A percentile compares a stretch with the other conserved stretches of the same genome.
phyloP scores from a whole-genome alignment of 768 basidiomycete genomes.

The Candolleomyces eurysporus region DNA sequence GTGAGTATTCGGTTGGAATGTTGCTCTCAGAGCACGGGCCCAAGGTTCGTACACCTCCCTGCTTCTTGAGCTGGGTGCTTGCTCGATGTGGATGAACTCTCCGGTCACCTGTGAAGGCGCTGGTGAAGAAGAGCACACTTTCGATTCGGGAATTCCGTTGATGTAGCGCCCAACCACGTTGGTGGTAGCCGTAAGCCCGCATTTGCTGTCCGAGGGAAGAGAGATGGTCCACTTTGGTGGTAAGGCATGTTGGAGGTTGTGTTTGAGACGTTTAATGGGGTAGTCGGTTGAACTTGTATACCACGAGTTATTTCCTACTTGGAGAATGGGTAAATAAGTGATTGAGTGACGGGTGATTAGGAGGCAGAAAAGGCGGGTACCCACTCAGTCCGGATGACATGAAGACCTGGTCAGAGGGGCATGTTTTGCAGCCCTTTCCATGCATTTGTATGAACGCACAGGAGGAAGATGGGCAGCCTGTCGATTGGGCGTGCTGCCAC shows the following conservation, averaged over 20 bases:
- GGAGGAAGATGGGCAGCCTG: constrained; percentile 35
- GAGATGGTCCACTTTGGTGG: constrained; percentile 33
- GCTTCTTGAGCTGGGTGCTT: constrained; percentile 25
- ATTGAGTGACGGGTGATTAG: not conserved
- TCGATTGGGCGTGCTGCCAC: constrained; percentile 34
- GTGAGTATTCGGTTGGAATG: constrained; percentile 23
- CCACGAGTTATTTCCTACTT: constrained; percentile 27
- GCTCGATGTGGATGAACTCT: constrained; percentile 44
- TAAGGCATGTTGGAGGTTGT: constrained; percentile 27
- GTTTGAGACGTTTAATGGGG: constrained; percentile 36
- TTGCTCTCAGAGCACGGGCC: constrained; percentile 29
- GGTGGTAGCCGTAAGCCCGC: constrained; percentile 40
- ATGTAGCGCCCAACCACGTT: constrained; percentile 45
- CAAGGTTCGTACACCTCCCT: constrained; percentile 28
- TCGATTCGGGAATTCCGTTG: constrained; percentile 30
- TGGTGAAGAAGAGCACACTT: constrained; percentile 25
- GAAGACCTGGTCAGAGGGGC: constrained; percentile 39
- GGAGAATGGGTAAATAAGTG: constrained; percentile 10
- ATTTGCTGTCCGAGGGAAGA: constrained; percentile 39
- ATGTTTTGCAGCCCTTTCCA: constrained; percentile 39
- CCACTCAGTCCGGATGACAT: constrained; percentile 45
- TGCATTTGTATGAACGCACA: constrained; percentile 50
- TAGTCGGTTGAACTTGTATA: constrained; percentile 32
- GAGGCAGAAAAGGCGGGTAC: constrained; percentile 4
- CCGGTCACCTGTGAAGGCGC: constrained; percentile 29